Base-by-base conservation (phyloP, 2,329 filamentous ascomycete genomes). In the Aureobasidium zeae region DNA sequence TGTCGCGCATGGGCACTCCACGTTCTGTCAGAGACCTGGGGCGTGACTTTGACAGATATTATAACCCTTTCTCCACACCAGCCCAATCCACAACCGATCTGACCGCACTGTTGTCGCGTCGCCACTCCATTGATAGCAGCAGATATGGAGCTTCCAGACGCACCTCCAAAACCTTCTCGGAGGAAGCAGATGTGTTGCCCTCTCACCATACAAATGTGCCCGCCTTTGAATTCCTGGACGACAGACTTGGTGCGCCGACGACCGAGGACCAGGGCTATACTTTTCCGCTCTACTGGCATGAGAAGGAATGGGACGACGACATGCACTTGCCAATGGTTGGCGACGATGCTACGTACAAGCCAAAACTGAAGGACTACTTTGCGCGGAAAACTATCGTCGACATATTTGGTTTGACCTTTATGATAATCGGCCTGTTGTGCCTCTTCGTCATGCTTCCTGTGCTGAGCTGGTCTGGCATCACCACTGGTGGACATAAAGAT, bases 221-320 rank as follows among this genome's bases (percentile, higher is more conserved):
- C 7, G 60, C 62, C 47, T 62, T 66, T 48, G 60, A 61, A 2
- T 64, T 65, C 19, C 52, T 71, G 9, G 68, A 73, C 52, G 69
- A 74, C 50, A 60, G 68, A 22, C 54, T 73, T 10, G 61, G 57
- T 13, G 66, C 64, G 7, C 67, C 69, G 1, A 60, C 57, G 50
- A 54, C 65, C 16, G 67, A 68, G 44, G 59, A 62, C 25, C 64
- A 61, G 17, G 61, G 63, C 16, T 59, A 59, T 47, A 53, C 51
- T 1, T 69, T 68, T 52, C 65, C 70, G 4, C 52, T 74, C 15
- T 70, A 71, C 49, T 58, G 62, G 11, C 65, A 74, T 47, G 64
- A 73, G 47, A 62, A 66, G 35, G 73, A 76, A 52, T 63, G 64
- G 19, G 73, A 76, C 48, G 73, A 76, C 48, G 67, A 69, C 19